Evolutionary conservation across 2,329 filamentous ascomycete genomes (phyloP).

Genomic region (Aspergillus chevalieri): DNA sequence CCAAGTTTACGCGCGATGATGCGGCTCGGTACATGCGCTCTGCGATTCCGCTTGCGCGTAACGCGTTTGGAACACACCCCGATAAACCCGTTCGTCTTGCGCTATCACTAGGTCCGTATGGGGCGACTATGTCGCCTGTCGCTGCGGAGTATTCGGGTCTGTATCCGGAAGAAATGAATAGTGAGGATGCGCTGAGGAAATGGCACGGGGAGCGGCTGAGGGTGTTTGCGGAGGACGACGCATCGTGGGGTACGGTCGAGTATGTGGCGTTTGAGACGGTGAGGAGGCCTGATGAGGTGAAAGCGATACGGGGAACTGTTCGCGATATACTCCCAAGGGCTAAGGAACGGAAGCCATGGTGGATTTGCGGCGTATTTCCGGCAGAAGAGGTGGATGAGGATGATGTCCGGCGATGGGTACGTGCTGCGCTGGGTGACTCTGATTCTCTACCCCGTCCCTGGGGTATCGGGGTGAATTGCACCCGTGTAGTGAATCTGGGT

Average conservation of each 20-base stretch:
- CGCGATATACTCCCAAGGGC: slow-evolving; percentile 9
- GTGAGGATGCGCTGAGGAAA: slow-evolving; percentile 39
- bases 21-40: slow-evolving; percentile 40
- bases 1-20: slow-evolving; percentile 26
- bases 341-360: slow-evolving; percentile 40
- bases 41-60: slow-evolving; percentile 32
- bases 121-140: slow-evolving; percentile 57
- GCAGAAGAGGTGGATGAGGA: slow-evolving; percentile 38
- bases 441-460: slow-evolving; percentile 39
- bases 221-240: slow-evolving; percentile 43
- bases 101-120: slow-evolving; percentile 60
- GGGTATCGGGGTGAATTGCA: slow-evolving; percentile 65
- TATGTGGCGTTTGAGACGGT: slow-evolving; percentile 62
- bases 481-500: slow-evolving; percentile 30
- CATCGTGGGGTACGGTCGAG: slow-evolving; percentile 39
- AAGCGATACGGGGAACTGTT: slow-evolving; percentile 49
- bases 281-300: slow-evolving; percentile 57
- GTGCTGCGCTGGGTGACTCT: slow-evolving; percentile 26
- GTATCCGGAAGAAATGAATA: slow-evolving; percentile 50
- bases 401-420: slow-evolving; percentile 34
- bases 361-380: slow-evolving; percentile 61
- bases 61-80: slow-evolving; percentile 18
- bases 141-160: slow-evolving; percentile 59
- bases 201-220: slow-evolving; percentile 55
- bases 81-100: slow-evolving; percentile 31